Percentiles rank a stretch among this genome's conserved stretches.
Evolutionary conservation across 2,329 filamentous ascomycete genomes (phyloP).

Genomic region (Paramyrothecium sp.): DNA sequence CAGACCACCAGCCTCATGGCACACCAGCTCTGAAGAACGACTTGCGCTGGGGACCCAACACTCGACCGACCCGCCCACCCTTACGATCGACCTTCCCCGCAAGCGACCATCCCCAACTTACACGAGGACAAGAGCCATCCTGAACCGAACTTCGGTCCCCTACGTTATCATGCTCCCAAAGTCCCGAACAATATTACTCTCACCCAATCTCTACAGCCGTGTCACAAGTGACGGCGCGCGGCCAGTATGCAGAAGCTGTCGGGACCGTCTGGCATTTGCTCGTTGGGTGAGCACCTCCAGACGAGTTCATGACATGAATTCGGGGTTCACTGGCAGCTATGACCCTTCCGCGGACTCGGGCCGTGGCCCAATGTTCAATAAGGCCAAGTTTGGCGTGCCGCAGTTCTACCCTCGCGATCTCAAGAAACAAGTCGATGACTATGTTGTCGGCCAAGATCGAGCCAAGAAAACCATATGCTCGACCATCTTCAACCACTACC

Average conservation of each 20-base stretch:
- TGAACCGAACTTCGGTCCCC: neutral
- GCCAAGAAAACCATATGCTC: slow-evolving; percentile 93
- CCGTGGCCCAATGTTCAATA: slow-evolving; percentile 60
- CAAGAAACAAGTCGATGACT: slow-evolving; percentile 91
- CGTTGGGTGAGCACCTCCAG: slow-evolving; percentile 23
- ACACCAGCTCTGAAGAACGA: too few species aligned
- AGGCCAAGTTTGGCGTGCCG: slow-evolving; percentile 56
- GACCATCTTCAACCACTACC: slow-evolving; percentile 96
- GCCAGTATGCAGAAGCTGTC: neutral
- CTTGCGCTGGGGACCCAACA: too few species aligned
- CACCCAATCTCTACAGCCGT: neutral
- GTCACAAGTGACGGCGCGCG: neutral
- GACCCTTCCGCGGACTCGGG: slow-evolving; percentile 52
- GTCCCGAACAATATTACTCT: neutral
- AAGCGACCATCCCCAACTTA: neutral
- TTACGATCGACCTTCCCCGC: neutral
- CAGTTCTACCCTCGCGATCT: slow-evolving; percentile 67
- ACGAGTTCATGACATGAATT: slow-evolving; percentile 50
- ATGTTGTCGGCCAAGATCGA: slow-evolving; percentile 92
- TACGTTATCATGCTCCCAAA: neutral
- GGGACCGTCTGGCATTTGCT: neutral
- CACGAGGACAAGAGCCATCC: neutral
- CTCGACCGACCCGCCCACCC: too few species aligned
- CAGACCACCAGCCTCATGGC: too few species aligned
- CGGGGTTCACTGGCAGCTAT: slow-evolving; percentile 59